Base-by-base conservation (phyloP, 208 protist species). In the Trypanosoma platydactyli region DNA sequence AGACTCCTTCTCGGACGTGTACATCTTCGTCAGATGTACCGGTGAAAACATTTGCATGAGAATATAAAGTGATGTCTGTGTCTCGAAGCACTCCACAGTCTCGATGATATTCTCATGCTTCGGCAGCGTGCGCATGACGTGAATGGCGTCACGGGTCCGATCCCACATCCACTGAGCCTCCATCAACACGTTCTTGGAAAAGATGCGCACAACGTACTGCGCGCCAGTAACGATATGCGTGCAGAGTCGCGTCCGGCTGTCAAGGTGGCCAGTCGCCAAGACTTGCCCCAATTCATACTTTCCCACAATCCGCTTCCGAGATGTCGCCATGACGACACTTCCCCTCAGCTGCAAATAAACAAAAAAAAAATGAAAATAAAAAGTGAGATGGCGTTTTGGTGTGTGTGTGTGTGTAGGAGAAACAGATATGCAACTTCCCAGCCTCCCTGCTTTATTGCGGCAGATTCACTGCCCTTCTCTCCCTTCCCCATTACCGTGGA, bases 71-170 rank as follows among this genome's bases (percentile, higher is more conserved):
- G 80, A 88, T 0, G 79, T 76, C 50, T 79, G 66, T 12, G 90
- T 89, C 72, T 95, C 90, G 48, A 93, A 95, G 64, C 84, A 93
- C 69, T 95, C 86, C 3, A 87, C 69, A 73, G 88, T 95, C 69
- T 95, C 90, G 65, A 94, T 75, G 25, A 94, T 77, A 65, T 93
- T 86, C 40, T 83, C 75, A 68, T 92, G 81, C 42, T 89, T 89
- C 24, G 87, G 87, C 1, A 95, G 71, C 46, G 83, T 86, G 33
- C 90, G 80, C 73, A 84, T 84, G 12, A 95, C 86, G 24, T 91
- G 83, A 61, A 95, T 92, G 13, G 86, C 81, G 55, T 86, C 85
- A 18, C 79, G 76, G 25, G 85, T 82, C 24, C 86, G 84, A 15
- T 88, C 54, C 85, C 90, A 92, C 87, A 95, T 95, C 87, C 90